phyloP scores from a whole-genome alignment of 495 filamentous ascomycete genomes.

The Lepraria neglecta region DNA sequence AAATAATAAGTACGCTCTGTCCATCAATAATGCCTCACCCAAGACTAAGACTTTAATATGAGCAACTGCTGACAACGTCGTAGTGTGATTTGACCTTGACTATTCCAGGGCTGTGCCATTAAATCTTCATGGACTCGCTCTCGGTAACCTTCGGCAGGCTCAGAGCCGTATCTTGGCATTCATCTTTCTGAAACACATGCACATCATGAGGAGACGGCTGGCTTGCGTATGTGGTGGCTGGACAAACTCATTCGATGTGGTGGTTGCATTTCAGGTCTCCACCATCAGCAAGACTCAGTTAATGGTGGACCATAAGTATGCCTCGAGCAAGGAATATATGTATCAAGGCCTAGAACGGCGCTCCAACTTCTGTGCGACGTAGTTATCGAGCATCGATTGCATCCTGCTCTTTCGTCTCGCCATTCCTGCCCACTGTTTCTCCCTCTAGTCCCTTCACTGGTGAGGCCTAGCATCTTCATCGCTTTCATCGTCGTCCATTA shows the following conservation, averaged over 20 bases:
- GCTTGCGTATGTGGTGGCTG: slow-evolving; percentile 6
- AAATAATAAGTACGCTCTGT: too few species aligned
- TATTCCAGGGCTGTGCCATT: slow-evolving; percentile 4
- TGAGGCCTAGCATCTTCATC: slow-evolving; percentile 16
- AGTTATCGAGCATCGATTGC: not conserved
- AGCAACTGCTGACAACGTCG: too few species aligned
- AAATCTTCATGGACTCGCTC: not conserved
- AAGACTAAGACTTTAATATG: too few species aligned
- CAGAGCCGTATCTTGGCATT: not conserved
- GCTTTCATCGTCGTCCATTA: slow-evolving; percentile 28
- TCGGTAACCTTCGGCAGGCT: not conserved
- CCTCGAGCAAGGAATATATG: not conserved
- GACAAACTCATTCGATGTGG: not conserved
- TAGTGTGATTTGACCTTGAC: not conserved
- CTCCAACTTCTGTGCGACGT: not conserved
- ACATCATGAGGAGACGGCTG: not conserved
- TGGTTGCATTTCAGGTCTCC: not conserved
- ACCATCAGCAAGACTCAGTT: not conserved
- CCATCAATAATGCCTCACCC: too few species aligned
- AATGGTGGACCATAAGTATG: not conserved
- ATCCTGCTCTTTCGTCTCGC: not conserved
- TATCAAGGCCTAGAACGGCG: not conserved
- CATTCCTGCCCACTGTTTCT: not conserved
- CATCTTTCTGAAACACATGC: slow-evolving; percentile 10
- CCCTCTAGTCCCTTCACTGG: not conserved